Conservation (phyloP, 169 alveolate genomes). For the Eimeria praecox region DNA sequence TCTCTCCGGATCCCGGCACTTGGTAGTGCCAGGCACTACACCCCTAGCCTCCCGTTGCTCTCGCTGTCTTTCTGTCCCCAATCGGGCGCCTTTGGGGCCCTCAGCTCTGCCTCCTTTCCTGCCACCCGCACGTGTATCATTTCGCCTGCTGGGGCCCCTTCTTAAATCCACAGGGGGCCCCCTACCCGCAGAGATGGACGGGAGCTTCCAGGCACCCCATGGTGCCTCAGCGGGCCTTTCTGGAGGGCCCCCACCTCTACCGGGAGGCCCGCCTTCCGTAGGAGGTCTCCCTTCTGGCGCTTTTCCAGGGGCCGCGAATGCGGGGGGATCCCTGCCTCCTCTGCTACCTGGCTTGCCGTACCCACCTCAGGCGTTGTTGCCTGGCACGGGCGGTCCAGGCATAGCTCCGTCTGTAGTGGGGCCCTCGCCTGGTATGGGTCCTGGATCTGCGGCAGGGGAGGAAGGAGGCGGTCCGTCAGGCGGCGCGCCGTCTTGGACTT, state of each 20-base stretch:
- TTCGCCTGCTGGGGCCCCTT: slow-evolving; percentile 44
- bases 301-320: slow-evolving; percentile 35
- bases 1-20: neutral
- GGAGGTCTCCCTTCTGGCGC: slow-evolving; percentile 54
- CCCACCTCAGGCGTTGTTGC: slow-evolving; percentile 24
- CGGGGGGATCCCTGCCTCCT: slow-evolving; percentile 65
- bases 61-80: slow-evolving; percentile 44
- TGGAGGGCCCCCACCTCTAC: slow-evolving; percentile 68
- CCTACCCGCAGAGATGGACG: slow-evolving; percentile 59
- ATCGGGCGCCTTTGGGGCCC: slow-evolving; percentile 46
- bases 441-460: slow-evolving; percentile 1
- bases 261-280: slow-evolving; percentile 22
- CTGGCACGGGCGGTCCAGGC: slow-evolving; percentile 31
- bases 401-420: slow-evolving; percentile 28
- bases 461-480: slow-evolving; percentile 53
- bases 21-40: slow-evolving; percentile 1
- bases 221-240: slow-evolving; percentile 59
- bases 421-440: slow-evolving; percentile 45
- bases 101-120: neutral
- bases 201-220: slow-evolving; percentile 59
- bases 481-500: slow-evolving; percentile 59
- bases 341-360: slow-evolving; percentile 62
- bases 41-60: slow-evolving; percentile 26
- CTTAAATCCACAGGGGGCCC: slow-evolving; percentile 45
- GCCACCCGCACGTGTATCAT: neutral